Conservation (phyloP, 2,329 filamentous ascomycete species). For the Colletotrichum theobromicola region DNA sequence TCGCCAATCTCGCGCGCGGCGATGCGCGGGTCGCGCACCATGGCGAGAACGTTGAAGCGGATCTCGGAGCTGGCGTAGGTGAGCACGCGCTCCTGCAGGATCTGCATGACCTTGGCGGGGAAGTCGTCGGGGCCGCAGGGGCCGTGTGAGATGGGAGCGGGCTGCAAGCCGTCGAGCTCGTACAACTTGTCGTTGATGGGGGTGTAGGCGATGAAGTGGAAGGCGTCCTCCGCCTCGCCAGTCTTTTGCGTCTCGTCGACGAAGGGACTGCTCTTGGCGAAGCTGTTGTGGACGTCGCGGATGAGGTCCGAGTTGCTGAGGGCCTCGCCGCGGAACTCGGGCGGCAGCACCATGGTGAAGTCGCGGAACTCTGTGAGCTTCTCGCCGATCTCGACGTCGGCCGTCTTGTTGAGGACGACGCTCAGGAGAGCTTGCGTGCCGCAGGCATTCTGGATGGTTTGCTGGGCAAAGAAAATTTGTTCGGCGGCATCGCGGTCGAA, state of each 20-base stretch:
- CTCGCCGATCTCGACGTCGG: constrained; percentile 72
- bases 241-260: constrained; percentile 84
- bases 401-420: constrained; percentile 85
- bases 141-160: constrained; percentile 89
- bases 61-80: constrained; percentile 90
- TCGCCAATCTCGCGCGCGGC: constrained; percentile 84
- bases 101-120: constrained; percentile 80
- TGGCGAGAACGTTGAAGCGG: constrained; percentile 92
- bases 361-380: constrained; percentile 81
- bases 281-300: constrained; percentile 85
- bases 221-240: constrained; percentile 82
- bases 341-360: constrained; percentile 84
- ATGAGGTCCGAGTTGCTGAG: constrained; percentile 71
- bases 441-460: constrained; percentile 98
- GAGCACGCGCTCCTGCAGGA: constrained; percentile 81
- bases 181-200: constrained; percentile 81
- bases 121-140: constrained; percentile 74
- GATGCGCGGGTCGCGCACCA: constrained; percentile 82
- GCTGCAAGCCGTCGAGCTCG: constrained; percentile 94
- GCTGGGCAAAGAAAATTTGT: constrained; percentile 88
- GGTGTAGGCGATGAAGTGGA: constrained; percentile 97
- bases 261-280: constrained; percentile 88
- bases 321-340: constrained; percentile 69
- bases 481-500: constrained; percentile 80
- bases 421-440: constrained; percentile 94